phyloP scores from a whole-genome alignment of 176 grass and related monocot species.

The Musa beccarii region DNA sequence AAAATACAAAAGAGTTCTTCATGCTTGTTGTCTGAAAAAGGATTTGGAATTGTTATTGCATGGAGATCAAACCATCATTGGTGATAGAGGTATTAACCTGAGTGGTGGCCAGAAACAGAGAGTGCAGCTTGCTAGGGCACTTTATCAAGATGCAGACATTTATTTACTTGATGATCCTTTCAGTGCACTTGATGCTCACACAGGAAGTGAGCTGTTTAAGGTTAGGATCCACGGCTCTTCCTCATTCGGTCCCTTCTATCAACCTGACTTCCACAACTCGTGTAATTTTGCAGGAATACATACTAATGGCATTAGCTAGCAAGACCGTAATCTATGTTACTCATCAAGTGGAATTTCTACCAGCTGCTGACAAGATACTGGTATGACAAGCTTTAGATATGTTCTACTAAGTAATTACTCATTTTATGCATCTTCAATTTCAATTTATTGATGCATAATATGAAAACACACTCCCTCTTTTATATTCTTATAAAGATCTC shows the following conservation, averaged over 20 bases:
- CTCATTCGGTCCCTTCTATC: neutral
- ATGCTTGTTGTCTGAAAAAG: conserved; percentile 90
- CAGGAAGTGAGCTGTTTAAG: conserved; percentile 90
- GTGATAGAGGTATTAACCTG: conserved; percentile 96
- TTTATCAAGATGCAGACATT: conserved; percentile 96
- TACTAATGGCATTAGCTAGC: conserved; percentile 53
- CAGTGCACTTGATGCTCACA: conserved; percentile 97
- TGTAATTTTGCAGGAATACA: conserved; percentile 63
- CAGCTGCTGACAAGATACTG: conserved; percentile 84
- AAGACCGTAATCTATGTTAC: conserved; percentile 97
- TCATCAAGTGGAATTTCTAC: conserved; percentile 99
- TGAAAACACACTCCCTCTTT: neutral
- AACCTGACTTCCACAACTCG: neutral
- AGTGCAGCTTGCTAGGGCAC: conserved; percentile 88
- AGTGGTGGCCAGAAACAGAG: conserved; percentile 99
- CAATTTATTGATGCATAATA: neutral
- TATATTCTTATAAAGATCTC: neutral
- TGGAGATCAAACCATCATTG: conserved; percentile 91
- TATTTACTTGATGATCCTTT: conserved; percentile 99
- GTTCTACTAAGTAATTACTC: neutral
- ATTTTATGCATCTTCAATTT: neutral
- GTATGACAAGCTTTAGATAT: conserved; percentile 13
- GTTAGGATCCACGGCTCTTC: conserved; percentile 8
- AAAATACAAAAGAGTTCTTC: conserved; percentile 69
- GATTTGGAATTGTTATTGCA: conserved; percentile 86